Base-by-base conservation (phyloP, 768 basidiomycete species). In the Amanita molliuscula region DNA sequence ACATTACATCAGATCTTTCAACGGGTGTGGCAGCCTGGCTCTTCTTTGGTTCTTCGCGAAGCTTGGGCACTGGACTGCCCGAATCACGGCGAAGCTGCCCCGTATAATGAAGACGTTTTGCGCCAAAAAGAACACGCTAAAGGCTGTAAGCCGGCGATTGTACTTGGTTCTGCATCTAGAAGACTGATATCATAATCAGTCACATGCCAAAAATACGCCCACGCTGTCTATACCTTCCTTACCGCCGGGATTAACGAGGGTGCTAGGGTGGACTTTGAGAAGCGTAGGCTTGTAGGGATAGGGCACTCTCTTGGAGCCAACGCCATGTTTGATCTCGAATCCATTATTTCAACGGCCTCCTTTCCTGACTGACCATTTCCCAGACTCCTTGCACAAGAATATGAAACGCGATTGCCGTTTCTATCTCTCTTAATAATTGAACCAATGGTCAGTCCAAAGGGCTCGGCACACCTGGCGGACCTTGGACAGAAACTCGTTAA, bases 61-160 rank as follows among this genome's bases (percentile, higher is more conserved):
- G 82, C 80, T 16, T 85, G 82, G 81, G 70, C 72, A 33, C 69
- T 86, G 54, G 83, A 86, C 51, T 82, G 82, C 58, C 83, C 83
- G 2, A 86, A 86, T 57, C 83, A 86, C 58, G 83, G 83, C 10
- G 76, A 76, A 56, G 75, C 82, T 5, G 79, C 73, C 0, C 50
- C 60, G 46, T 57, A 81, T 55, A 86, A 85, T 59, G 70, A 72
- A 41, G 54, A 57, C n/a, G 59, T 68, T 1, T 64, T 83, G 47
- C 67, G 66, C 36, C 58, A 59, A 5, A 67, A 70, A 5, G 72
- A 71, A 28, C 77, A 69, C 59, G 65, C 67, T 42, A 68, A 67
- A 41, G 65, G 66, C 43, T 81, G 77, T 80, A 56, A 54, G 75
- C 44, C 26, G 8, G 4, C 21, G 13, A 38, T 10, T 43, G 29